Percentiles rank a stretch among this genome's conserved stretches.
Conservation (phyloP, 352 stramenopile species). For the Phytophthora tubulina region DNA sequence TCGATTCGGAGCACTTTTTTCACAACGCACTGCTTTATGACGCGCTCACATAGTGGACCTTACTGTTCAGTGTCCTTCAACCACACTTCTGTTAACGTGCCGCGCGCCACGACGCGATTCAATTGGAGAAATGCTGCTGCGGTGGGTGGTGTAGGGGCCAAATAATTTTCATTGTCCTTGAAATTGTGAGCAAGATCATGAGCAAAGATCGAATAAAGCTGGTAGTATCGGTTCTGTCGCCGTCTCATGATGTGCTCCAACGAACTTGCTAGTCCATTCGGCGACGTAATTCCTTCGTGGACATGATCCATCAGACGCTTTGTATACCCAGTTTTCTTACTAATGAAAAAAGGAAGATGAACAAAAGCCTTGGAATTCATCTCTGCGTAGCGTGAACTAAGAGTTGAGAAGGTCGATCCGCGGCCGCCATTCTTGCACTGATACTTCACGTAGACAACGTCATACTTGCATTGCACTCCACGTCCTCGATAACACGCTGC, state of each 20-base stretch:
- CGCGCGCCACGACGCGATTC: background rate
- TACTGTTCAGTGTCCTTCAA: background rate
- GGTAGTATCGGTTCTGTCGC: background rate
- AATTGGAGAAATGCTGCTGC: background rate
- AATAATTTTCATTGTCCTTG: background rate
- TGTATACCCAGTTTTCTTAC: background rate
- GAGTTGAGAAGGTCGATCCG: background rate
- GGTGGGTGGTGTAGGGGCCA: background rate
- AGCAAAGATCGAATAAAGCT: background rate
- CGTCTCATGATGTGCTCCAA: background rate
- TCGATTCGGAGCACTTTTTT: background rate
- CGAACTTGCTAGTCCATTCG: conserved; percentile 2
- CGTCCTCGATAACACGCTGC: conserved; percentile 2
- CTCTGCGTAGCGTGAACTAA: background rate
- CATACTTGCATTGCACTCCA: conserved; percentile 6
- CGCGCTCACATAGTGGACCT: background rate
- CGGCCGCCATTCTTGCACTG: background rate
- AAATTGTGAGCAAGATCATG: conserved; percentile 2
- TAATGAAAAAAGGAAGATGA: background rate
- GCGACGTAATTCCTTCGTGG: background rate
- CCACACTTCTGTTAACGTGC: background rate
- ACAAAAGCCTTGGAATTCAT: background rate
- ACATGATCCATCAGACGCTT: background rate
- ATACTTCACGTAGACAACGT: conserved; percentile 1
- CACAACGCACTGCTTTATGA: background rate